Evolutionary conservation across 2,329 filamentous ascomycete genomes (phyloP), one percentile per base, ranked within the genome.

Genomic region (Thelonectria blattea): DNA sequence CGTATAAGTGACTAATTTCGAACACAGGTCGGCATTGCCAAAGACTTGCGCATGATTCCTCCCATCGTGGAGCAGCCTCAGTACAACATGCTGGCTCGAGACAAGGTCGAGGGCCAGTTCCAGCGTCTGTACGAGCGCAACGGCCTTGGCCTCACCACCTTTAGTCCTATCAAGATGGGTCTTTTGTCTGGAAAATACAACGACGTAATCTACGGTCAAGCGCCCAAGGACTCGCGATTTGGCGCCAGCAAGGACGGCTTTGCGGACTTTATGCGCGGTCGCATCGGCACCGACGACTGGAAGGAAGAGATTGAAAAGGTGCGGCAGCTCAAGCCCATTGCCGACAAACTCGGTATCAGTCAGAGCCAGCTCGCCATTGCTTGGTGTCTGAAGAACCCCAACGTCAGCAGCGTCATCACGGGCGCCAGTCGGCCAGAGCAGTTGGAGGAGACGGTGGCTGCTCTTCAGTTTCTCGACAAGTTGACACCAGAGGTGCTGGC

Each of bases 121-220:
- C 79, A 82, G 61, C 83, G 84, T 32, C 76, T 90, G 17, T 90
- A 88, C 72, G 76, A 83, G 47, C 80, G 85, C 46, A 78, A 81
- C 57, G 85, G 86, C 1, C 76, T 86, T 1, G 88, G 87, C 2
- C 74, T 89, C 49, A 90, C 88, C 2, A 83, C 82, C 37, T 90
- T 83, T 73, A 83, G 80, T n/a, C 87, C 87, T 2, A 77, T 90
- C 65, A 77, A 77, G 62, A 75, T 76, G 42, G 88, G 88, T 2
- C 74, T 90, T 51, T 75, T 90, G 53, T 86, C 85, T 0, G 88
- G 88, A 32, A 90, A 90, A 74, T 90, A 90, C 76, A 88, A 87
- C 53, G 78, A 80, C 43, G 80, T 81, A 1, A 75, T 87, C 10
- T 74, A 78, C 45, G 73, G 81, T 49, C 60, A 71, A 48, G 80